These are phyloP conservation scores for Stipa capillata DNA, from an alignment of 176 grass and related monocot genomes.

Conservation along the genomic window DNA sequence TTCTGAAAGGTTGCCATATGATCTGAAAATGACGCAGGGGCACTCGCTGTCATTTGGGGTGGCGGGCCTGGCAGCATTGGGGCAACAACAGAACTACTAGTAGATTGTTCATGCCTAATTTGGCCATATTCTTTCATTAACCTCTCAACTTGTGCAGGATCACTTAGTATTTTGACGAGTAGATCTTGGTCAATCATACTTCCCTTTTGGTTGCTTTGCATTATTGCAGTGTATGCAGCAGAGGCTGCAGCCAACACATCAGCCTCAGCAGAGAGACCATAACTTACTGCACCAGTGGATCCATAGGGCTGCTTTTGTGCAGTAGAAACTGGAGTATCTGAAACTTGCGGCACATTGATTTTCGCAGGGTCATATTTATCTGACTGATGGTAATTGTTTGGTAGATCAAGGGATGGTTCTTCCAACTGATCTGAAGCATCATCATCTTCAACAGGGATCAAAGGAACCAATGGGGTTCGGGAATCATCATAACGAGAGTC, in stretches of 20 bases:
- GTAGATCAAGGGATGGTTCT: conserved; percentile 7
- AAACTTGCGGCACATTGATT: not conserved
- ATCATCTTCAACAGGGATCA: conserved; percentile 83
- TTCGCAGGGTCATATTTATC: conserved; percentile 12
- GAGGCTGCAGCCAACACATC: conserved; percentile 71
- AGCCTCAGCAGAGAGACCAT: conserved; percentile 25
- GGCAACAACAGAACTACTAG: conserved; percentile 26
- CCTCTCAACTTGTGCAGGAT: conserved; percentile 72
- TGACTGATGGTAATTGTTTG: conserved; percentile 24
- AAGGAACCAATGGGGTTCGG: conserved; percentile 52
- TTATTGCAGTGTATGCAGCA: conserved; percentile 79
- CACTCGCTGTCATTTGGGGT: conserved; percentile 4
- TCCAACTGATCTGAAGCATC: conserved; percentile 63
- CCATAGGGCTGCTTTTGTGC: conserved; percentile 5
- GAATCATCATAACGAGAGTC: conserved; percentile 55
- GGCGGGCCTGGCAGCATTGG: conserved; percentile 19
- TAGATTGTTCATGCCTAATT: conserved; percentile 32
- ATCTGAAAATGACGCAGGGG: conserved; percentile 9
- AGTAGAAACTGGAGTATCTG: conserved; percentile 1
- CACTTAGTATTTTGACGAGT: conserved; percentile 84
- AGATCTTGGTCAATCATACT: conserved; percentile 70
- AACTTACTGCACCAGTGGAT: not conserved
- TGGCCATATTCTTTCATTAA: conserved; percentile 54
- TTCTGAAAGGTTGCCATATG: conserved; percentile 15
- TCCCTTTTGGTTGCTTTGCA: conserved; percentile 73